Evolutionary conservation across 2,329 filamentous ascomycete genomes (phyloP).

Genomic region (Fusarium sp.): DNA sequence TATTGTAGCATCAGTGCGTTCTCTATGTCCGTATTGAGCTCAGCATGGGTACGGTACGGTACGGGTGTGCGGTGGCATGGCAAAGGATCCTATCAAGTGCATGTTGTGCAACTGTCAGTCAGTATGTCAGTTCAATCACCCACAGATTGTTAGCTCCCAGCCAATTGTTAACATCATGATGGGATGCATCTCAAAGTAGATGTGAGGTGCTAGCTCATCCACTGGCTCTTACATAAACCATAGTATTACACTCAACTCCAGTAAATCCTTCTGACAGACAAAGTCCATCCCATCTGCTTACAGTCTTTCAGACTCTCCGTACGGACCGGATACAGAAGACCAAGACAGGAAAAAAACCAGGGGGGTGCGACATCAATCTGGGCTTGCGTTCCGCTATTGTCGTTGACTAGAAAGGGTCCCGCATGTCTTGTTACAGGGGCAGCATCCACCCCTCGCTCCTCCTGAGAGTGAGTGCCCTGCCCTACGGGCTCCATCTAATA

Average conservation of each 20-base stretch:
- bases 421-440: slow-evolving; percentile 10
- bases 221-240: slow-evolving; percentile 25
- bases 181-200: background rate
- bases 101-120: slow-evolving; percentile 24
- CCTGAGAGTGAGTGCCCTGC: slow-evolving; percentile 19
- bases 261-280: slow-evolving; percentile 2
- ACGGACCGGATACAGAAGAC: too few relatives aligned
- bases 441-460: slow-evolving; percentile 9
- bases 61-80: slow-evolving; percentile 17
- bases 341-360: slow-evolving; percentile 1
- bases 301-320: background rate
- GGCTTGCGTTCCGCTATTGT: slow-evolving; percentile 17
- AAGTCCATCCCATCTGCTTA: slow-evolving; percentile 25
- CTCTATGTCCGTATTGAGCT: slow-evolving; percentile 9
- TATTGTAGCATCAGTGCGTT: slow-evolving; percentile 25
- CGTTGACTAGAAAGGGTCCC: background rate
- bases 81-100: slow-evolving; percentile 19
- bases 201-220: slow-evolving; percentile 5
- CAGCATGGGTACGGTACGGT: slow-evolving; percentile 10
- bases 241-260: slow-evolving; percentile 22
- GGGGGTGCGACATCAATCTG: slow-evolving; percentile 17
- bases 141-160: slow-evolving; percentile 1
- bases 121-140: slow-evolving; percentile 8
- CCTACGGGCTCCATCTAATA: slow-evolving; percentile 25
- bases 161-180: slow-evolving; percentile 15